Evolutionary conservation across 768 basidiomycete species (phyloP), one percentile per base, ranked within the genome.

Genomic region (Austroboletus festivus): DNA sequence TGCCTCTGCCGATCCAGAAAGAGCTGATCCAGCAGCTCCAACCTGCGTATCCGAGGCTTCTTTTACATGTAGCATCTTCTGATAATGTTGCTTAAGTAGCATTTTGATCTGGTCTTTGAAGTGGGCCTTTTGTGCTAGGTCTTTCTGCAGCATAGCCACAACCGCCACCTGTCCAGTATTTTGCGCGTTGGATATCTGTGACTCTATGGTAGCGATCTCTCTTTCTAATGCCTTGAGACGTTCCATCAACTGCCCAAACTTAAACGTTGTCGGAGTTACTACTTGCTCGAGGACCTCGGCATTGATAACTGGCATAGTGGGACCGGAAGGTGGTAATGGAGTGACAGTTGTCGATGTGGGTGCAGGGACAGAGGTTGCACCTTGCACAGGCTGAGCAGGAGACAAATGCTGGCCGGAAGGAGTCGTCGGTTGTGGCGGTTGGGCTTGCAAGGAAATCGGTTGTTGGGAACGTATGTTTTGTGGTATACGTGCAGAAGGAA

Each of bases 211-310:
- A 5, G 6, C n/a, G 16, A 65, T 34, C 1, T 61, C 56, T 26
- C 8, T 50, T 0, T 67, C 65, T 3, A 60, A 15, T 5, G 1
- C 19, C 21, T 44, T 56, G 9, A 65, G 43, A 19, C 49, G 58
- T 13, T 63, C 67, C 46, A 63, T 37, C 50, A 65, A 21, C 19
- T 62, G 62, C 38, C 49, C 44, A 37, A 63, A 54, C 38, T 24
- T 68, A 16, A 51, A 1, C 2, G 50, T 56, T 12, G 22, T 37
- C 24, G 47, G 24, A 10, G 26, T 13, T 41, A 55, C 50, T 6
- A 47, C 44, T 26, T 55, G 63, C 3, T 58, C 61, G n/a, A 53
- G 40, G n/a, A 57, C 5, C 4, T 53, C 54, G 9, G 50, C 19
- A 8, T 38, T 53, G 8, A 44, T 5, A 18, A 15, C 4, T 1